Evolutionary conservation across 805 yeast species (phyloP).

Genomic region (Zygosaccharomyces pseudorouxii): DNA sequence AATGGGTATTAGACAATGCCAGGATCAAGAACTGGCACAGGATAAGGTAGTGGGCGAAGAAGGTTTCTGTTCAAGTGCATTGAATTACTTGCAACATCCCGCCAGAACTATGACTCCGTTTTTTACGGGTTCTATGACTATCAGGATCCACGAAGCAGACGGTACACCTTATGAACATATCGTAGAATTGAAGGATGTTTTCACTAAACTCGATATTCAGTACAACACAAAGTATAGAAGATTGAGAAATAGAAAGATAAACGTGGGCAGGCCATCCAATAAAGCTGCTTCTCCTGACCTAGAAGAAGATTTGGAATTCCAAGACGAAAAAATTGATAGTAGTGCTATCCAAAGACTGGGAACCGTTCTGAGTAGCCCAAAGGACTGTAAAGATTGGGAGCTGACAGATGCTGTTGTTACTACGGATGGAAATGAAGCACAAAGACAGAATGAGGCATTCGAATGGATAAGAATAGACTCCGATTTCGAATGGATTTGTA

Average conservation of each 20-base stretch:
- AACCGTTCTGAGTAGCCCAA: slow-evolving; percentile 58
- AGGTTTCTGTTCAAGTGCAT: slow-evolving; percentile 30
- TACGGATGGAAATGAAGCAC: slow-evolving; percentile 31
- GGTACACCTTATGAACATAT: slow-evolving; percentile 99
- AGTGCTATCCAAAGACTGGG: slow-evolving; percentile 47
- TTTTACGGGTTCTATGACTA: slow-evolving; percentile 93
- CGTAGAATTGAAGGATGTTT: slow-evolving; percentile 79
- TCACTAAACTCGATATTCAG: slow-evolving; percentile 86
- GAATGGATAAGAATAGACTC: slow-evolving; percentile 99
- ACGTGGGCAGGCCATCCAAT: slow-evolving; percentile 39
- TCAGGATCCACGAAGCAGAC: slow-evolving; percentile 94
- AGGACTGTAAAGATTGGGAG: slow-evolving; percentile 67
- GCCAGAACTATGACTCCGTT: slow-evolving; percentile 33
- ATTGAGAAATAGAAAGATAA: slow-evolving; percentile 53
- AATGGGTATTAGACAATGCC: slow-evolving; percentile 89
- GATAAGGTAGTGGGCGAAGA: slow-evolving; percentile 25
- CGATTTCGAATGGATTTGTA: slow-evolving; percentile 94
- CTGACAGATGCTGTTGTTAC: slow-evolving; percentile 63
- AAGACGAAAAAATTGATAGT: slow-evolving; percentile 26
- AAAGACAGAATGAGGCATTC: slow-evolving; percentile 67
- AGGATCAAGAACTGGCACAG: slow-evolving; percentile 50
- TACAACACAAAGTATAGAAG: slow-evolving; percentile 92
- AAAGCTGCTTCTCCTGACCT: slow-evolving; percentile 30
- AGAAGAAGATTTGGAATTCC: slow-evolving; percentile 25
- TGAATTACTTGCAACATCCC: slow-evolving; percentile 23